Evolutionary conservation across 192 early-diverging fungal genomes (phyloP).

Genomic region (Oehlia diaphana): DNA sequence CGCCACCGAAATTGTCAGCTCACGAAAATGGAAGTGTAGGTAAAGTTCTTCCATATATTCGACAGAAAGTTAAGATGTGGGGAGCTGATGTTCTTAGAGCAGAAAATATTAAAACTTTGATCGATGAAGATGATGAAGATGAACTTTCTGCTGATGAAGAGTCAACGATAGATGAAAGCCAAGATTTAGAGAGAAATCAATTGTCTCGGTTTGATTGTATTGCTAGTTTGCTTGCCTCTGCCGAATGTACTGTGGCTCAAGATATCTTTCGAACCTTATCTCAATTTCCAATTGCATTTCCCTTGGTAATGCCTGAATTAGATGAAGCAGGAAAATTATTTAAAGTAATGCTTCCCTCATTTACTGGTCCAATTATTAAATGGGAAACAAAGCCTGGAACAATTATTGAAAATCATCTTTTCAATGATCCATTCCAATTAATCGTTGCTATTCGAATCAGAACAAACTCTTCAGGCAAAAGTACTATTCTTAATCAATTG

Average conservation of each 20-base stretch:
- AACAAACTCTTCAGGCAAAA: constrained; percentile 15
- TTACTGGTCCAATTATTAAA: constrained; percentile 21
- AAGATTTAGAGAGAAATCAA: not conserved
- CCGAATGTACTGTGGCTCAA: constrained; percentile 21
- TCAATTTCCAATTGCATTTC: constrained; percentile 29
- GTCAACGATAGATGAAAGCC: not conserved
- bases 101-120: constrained; percentile 18
- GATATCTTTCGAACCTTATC: constrained; percentile 28
- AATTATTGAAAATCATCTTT: constrained; percentile 28
- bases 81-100: constrained; percentile 24
- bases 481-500: constrained; percentile 27
- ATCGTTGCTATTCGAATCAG: constrained; percentile 26
- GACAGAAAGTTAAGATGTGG: constrained; percentile 31
- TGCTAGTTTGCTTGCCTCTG: constrained; percentile 18
- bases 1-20: not conserved
- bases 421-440: constrained; percentile 14
- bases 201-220: constrained; percentile 28
- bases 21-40: not conserved
- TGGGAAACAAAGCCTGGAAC: constrained; percentile 23
- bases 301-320: constrained; percentile 22
- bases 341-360: constrained; percentile 24
- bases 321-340: constrained; percentile 9
- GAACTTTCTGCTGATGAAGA: not conserved
- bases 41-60: constrained; percentile 17
- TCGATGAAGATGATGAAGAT: constrained; percentile 7